Base-by-base conservation (phyloP, 495 filamentous ascomycete species). In the Penicillium argentinense region DNA sequence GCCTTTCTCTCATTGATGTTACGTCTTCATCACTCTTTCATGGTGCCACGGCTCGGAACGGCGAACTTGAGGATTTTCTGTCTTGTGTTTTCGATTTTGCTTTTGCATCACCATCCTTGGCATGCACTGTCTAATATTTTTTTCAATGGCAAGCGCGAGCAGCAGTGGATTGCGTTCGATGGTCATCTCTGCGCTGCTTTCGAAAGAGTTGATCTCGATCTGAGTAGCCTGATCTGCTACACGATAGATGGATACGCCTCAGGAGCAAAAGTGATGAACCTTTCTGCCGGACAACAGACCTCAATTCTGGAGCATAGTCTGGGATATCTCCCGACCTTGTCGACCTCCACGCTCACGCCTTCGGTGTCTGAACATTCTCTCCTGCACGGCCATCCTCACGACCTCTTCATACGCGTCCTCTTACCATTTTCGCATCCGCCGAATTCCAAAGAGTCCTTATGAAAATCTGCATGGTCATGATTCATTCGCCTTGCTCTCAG, bases 31-130 rank as follows among this genome's bases (percentile, higher is more conserved):
- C 69, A 64, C 56, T 68, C 62, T 57, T 69, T 67, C 60, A 73
- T 63, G 69, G 69, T 71, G 66, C 66, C 62, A 71, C 61, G 69
- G 67, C 62, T 71, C 56, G 62, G 66, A 69, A 68, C 62, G 69
- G 66, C 69, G 63, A 69, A 67, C 51, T 62, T 62, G 45, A 61
- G 51, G 51, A 51, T 56, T 56, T 54, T 50, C 42, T 61, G 45
- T 60, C 52, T 55, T 53, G 49, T 54, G 42, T 49, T 51, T 57
- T 59, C 53, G 16, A 46, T 58, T 59, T 53, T 57, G 39, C 44
- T 60, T 59, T 45, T 41, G 44, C 47, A 42, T 53, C 49, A 53
- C 42, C 56, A 64, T 63, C 51, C 53, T 52, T 56, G 68, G 54
- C 66, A 49, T 64, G 54, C 56, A 51, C 54, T 59, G 58, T 62